These are phyloP conservation scores for Asterella californica DNA, from an alignment of 225 moss, liverwort and hornwort genomes.

Conservation along the genomic window DNA sequence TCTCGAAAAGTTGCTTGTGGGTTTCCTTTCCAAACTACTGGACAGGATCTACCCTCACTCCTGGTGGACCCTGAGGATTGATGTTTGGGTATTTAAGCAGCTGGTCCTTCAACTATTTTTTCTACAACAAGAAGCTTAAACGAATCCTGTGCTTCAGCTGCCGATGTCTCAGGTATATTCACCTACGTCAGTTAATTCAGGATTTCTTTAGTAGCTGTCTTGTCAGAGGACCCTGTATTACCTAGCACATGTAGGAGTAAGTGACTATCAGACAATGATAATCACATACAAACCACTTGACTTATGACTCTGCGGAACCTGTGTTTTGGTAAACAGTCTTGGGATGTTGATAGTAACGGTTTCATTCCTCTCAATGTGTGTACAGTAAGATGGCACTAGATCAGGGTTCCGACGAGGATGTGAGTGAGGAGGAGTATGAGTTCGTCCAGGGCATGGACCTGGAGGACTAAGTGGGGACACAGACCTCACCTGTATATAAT, in stretches of 20 bases:
- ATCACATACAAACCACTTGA: not conserved
- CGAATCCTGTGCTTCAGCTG: slow-evolving; percentile 95
- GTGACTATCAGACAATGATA: not conserved
- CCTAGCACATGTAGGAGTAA: not conserved
- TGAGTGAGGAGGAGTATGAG: slow-evolving; percentile 66
- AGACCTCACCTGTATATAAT: slow-evolving; percentile 3
- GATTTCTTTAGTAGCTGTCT: no score
- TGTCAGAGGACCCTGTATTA: not conserved
- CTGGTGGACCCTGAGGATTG: not conserved
- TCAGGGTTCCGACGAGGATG: slow-evolving; percentile 57
- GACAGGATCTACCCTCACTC: no score
- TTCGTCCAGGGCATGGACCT: slow-evolving; percentile 85
- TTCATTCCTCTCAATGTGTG: not conserved
- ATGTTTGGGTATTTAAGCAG: slow-evolving; percentile 26
- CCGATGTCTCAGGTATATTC: slow-evolving; percentile 71
- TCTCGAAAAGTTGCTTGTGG: not conserved
- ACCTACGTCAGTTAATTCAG: not conserved
- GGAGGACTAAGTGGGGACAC: slow-evolving; percentile 41
- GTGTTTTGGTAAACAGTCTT: no score
- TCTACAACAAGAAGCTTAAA: slow-evolving; percentile 98
- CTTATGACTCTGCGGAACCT: not conserved
- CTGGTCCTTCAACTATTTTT: slow-evolving; percentile 97
- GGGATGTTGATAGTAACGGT: not conserved
- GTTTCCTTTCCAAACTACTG: not conserved
- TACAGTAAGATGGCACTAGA: slow-evolving; percentile 63